A percentile compares a stretch with the other conserved stretches of the same genome.
Conservation (phyloP, 2,329 filamentous ascomycete species). For the Uncinocarpus reesii region DNA sequence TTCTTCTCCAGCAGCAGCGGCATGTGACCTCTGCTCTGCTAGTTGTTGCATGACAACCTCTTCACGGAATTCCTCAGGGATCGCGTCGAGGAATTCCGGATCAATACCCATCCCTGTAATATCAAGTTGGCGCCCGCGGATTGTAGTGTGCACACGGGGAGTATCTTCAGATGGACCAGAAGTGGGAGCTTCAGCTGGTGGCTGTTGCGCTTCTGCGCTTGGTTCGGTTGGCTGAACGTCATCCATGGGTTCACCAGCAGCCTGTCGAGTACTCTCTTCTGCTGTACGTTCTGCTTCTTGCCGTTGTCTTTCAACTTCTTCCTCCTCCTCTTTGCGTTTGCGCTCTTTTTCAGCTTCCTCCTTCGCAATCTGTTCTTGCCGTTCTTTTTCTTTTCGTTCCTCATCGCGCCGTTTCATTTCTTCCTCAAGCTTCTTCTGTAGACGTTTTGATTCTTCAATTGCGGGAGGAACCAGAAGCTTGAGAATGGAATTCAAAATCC, state of each 20-base stretch:
- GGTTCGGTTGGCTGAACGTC: constrained; percentile 54
- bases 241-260: constrained; percentile 56
- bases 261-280: constrained; percentile 37
- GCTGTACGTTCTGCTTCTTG: constrained; percentile 50
- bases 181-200: constrained; percentile 27
- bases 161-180: constrained; percentile 41
- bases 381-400: constrained; percentile 50
- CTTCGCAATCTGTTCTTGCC: constrained; percentile 53
- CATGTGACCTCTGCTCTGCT: constrained; percentile 69
- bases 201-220: constrained; percentile 26
- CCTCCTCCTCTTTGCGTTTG: constrained; percentile 56
- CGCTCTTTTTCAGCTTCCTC: constrained; percentile 66
- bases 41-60: constrained; percentile 91
- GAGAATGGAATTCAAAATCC: constrained; percentile 59
- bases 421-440: constrained; percentile 50
- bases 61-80: constrained; percentile 93
- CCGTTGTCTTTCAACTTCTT: constrained; percentile 39
- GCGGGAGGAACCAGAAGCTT: constrained; percentile 71
- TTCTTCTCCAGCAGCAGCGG: constrained; percentile 59
- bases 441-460: constrained; percentile 66
- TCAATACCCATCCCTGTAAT: constrained; percentile 94
- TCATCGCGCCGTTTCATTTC: constrained; percentile 50
- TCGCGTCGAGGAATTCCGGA: constrained; percentile 82
- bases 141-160: constrained; percentile 64
- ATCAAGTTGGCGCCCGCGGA: constrained; percentile 78